Conservation (phyloP, 208 protist genomes). For the Trypanosomatidae sp. region DNA sequence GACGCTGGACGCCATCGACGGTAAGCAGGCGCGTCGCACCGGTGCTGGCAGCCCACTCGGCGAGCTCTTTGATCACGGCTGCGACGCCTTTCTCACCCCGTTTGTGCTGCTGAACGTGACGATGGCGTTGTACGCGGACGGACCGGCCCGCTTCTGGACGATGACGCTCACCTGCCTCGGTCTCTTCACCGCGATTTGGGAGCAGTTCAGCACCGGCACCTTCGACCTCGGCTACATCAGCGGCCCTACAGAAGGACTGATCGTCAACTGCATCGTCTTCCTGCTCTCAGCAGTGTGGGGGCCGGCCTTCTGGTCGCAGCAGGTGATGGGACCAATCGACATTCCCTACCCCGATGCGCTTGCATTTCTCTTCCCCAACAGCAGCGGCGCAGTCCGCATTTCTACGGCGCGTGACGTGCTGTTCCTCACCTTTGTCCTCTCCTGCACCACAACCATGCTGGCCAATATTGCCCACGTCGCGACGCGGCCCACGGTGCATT, state of each 20-base stretch:
- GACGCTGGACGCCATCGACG: constrained; percentile 96
- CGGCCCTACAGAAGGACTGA: constrained; percentile 89
- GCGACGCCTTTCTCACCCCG: constrained; percentile 87
- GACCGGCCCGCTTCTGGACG: constrained; percentile 49
- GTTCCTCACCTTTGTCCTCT: constrained; percentile 37
- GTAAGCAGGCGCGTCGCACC: constrained; percentile 95
- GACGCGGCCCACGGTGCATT: constrained; percentile 32
- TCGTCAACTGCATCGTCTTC: constrained; percentile 63
- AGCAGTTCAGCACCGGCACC: constrained; percentile 91
- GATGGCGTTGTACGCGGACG: constrained; percentile 41
- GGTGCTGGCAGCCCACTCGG: constrained; percentile 90
- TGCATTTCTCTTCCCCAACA: constrained; percentile 13
- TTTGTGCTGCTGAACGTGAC: constrained; percentile 70
- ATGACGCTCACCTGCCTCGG: constrained; percentile 49
- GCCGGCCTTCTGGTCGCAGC: constrained; percentile 45
- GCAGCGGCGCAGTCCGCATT: constrained; percentile 33
- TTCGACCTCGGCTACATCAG: constrained; percentile 90
- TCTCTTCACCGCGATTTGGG: constrained; percentile 82
- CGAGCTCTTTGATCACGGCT: constrained; percentile 97
- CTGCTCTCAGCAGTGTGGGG: constrained; percentile 47
- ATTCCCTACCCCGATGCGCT: constrained; percentile 14
- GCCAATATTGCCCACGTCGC: constrained; percentile 61
- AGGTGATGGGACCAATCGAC: constrained; percentile 43
- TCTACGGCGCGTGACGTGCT: constrained; percentile 48
- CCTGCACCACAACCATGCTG: constrained; percentile 45